These are phyloP conservation scores for Phytophthora citricola DNA, from an alignment of 352 stramenopile species.

Conservation along the genomic window DNA sequence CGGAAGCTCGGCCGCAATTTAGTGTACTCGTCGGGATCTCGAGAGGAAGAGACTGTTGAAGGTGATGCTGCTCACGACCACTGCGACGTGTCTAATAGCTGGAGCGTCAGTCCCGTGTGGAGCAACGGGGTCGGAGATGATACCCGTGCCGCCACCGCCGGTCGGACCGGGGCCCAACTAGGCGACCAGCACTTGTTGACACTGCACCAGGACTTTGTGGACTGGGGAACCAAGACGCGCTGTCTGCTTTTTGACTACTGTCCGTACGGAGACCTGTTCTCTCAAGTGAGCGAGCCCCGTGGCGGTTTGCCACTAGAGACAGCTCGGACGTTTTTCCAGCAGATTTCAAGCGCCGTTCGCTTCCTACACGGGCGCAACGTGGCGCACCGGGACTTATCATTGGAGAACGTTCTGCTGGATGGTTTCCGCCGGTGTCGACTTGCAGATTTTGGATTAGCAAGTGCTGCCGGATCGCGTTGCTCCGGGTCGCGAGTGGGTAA, in stretches of 20 bases:
- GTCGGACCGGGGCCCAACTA: background rate
- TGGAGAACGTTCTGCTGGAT: conserved; percentile 76
- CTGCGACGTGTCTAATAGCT: conserved; percentile 9
- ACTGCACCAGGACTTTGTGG: conserved; percentile 64
- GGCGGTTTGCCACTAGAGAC: conserved; percentile 33
- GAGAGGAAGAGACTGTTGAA: background rate
- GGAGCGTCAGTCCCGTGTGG: conserved; percentile 43
- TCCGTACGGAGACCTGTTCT: conserved; percentile 64
- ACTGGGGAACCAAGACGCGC: conserved; percentile 43
- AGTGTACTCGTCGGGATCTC: conserved; percentile 17
- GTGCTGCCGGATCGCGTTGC: conserved; percentile 42
- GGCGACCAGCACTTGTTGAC: conserved; percentile 46
- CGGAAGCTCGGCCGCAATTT: conserved; percentile 44
- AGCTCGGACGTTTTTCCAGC: conserved; percentile 46
- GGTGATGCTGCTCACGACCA: background rate
- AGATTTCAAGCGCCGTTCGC: conserved; percentile 54
- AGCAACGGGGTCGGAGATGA: conserved; percentile 14
- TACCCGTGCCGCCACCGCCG: background rate
- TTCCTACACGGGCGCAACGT: conserved; percentile 63
- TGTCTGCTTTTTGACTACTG: conserved; percentile 77
- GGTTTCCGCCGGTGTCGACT: conserved; percentile 47
- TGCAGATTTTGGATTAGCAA: conserved; percentile 66
- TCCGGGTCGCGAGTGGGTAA: conserved; percentile 55
- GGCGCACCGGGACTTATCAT: conserved; percentile 68
- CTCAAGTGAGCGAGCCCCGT: conserved; percentile 29